Base-by-base conservation (phyloP, 2,329 filamentous ascomycete genomes). In the Canariomyces notabilis region DNA sequence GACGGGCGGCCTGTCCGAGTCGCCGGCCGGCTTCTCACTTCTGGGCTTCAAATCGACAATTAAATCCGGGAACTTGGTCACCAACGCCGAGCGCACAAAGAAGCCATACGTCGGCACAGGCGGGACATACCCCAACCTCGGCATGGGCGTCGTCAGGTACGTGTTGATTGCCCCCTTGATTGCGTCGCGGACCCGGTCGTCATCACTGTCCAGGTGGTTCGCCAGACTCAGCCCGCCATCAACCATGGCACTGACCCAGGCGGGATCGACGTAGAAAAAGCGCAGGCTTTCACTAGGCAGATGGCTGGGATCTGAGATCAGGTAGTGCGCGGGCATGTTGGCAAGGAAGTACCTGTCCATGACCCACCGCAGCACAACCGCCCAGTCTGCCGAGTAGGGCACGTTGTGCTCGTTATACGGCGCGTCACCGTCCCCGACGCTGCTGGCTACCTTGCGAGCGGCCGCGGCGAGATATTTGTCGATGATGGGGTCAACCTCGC, bases 191-290 rank as follows among this genome's bases (percentile, higher is more conserved):
- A 31, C 29, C 5, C 64, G 59, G 32, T 48, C 37, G 20, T 58
- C 36, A n/a, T 65, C 59, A 1, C 37, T 42, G 3, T 58, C 59
- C 0, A 61, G 29, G 42, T 72, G 66, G 52, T 72, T 73, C 0
- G 54, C 70, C 2, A 70, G 42, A 9, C 59, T 64, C 0, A 75
- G 56, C 0, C 65, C 71, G 0, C 72, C 72, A 45, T 75, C 72
- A 1, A 74, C 47, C 4, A 74, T 41, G 6, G 62, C 62, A 36
- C 71, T 66, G 0, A 67, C 50, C 72, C 72, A 75, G 42, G 63
- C 63, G 1, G 46, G 19, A 42, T 76, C 72, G 9, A 75, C 68
- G 29, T 61, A 47, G 57, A 75, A 75, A 59, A 73, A 71, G 0
- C 69, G 62, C 0, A 75, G 40, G 8, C 46, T 61, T 49, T 75